Percentiles rank a stretch among this genome's conserved stretches.
phyloP scores from a whole-genome alignment of 2,329 filamentous ascomycete genomes.

The Neophaeococcomyces mojaviensis region DNA sequence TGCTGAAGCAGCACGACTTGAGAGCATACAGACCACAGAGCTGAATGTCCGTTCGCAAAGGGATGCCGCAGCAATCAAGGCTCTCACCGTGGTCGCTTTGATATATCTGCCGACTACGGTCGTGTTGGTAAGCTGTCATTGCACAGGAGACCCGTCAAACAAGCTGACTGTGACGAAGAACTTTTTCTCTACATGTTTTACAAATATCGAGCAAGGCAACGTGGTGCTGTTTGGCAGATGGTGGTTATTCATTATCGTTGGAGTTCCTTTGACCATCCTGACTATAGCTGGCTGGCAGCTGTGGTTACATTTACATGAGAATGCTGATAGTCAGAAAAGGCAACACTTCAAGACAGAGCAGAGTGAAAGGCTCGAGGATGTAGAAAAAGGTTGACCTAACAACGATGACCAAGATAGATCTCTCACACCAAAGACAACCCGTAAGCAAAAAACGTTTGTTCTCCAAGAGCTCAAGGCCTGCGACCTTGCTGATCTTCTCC shows the following conservation, averaged over 20 bases:
- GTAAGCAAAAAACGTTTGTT: too few relatives aligned
- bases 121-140: background rate
- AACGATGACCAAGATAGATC: background rate
- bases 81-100: background rate
- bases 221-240: background rate
- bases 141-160: background rate
- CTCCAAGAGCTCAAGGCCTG: too few relatives aligned
- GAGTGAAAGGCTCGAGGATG: background rate
- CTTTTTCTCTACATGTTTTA: conserved; percentile 1
- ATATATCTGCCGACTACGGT: conserved; percentile 1
- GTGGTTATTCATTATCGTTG: background rate
- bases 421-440: background rate
- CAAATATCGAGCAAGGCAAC: background rate
- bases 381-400: background rate
- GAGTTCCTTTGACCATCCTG: background rate
- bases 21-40: background rate
- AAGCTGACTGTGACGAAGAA: background rate
- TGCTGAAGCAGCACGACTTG: background rate
- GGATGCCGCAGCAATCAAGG: conserved; percentile 2
- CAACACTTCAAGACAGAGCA: background rate
- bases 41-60: background rate
- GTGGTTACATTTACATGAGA: background rate
- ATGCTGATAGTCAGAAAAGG: background rate
- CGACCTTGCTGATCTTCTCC: background rate
- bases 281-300: background rate